Percentiles rank a stretch among this genome's conserved stretches.
phyloP scores from a whole-genome alignment of 345 rosid genomes.

The Corchorus capsularis region DNA sequence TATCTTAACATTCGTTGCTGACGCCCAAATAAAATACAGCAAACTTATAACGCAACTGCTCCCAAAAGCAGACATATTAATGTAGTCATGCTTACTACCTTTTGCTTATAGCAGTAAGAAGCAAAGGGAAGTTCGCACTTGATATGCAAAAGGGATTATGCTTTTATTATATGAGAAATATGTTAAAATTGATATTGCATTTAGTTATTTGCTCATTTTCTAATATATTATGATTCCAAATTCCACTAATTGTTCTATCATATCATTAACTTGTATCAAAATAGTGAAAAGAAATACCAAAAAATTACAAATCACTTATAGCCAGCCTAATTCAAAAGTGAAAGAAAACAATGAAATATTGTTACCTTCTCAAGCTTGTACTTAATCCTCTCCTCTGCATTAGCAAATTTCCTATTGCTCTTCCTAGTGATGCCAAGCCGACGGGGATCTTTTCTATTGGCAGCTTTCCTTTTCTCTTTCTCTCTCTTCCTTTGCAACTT shows the following conservation, averaged over 20 bases:
- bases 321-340: not conserved
- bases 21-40: not conserved
- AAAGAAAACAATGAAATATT: not conserved
- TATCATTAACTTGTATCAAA: not conserved
- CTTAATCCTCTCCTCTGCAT: slow-evolving; percentile 75
- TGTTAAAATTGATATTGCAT: not conserved
- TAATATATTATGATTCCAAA: not conserved
- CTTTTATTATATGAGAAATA: not conserved
- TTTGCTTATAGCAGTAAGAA: too few species aligned
- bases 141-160: not conserved
- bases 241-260: not conserved
- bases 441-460: slow-evolving; percentile 83
- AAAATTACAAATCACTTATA: too few species aligned
- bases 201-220: not conserved
- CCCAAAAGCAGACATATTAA: not conserved
- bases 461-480: slow-evolving; percentile 75
- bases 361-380: slow-evolving; percentile 82
- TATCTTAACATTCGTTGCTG: not conserved
- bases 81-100: not conserved
- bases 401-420: slow-evolving; percentile 63
- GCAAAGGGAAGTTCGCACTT: not conserved
- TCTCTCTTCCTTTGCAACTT: slow-evolving; percentile 76
- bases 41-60: not conserved
- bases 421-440: slow-evolving; percentile 65
- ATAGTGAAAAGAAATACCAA: not conserved